Evolutionary conservation across 1,284 basidiomycete genomes (phyloP), one percentile per base, ranked within the genome.

Genomic region (Singerocomus rubriflavus): DNA sequence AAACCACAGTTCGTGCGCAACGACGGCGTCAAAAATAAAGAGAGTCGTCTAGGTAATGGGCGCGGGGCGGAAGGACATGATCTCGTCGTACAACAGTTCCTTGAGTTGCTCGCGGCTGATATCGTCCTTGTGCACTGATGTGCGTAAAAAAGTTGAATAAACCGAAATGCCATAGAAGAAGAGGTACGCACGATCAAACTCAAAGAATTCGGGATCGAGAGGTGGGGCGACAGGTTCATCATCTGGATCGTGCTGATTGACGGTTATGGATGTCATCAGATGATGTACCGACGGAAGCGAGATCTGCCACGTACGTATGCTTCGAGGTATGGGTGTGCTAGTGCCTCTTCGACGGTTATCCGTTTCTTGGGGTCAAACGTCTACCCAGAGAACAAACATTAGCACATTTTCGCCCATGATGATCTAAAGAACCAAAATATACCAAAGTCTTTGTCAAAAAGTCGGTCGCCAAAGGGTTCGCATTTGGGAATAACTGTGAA

Each of bases 321-420:
- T 66, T 93, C 91, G 16, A 97, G 77, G 66, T 95, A 96, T 4
- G 93, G 93, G 64, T 96, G 93, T 17, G 85, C 84, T 31, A 96
- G 75, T n/a, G 93, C 93, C 56, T 94, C 81, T 62, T 96, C 93
- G 42, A 93, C 90, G 0, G 91, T 93, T 67, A 93, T 85, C 35
- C 94, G 86, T 70, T 94, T 96, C 73, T 91, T 91, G 11, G 94
- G 93, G 68, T 95, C 92, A 70, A 98, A 94, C 44, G 88, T 89
- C 83, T 87, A 54, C 29, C 12, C 56, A 51, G 34, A 26, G 3
- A 31, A 30, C 27, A 4, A 5, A 41, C 9, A 26, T 44, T 25
- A 54, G 44, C 21, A 21, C 30, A 44, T 56, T 50, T 31, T 44
- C 38, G 25, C 8, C 14, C 6, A 13, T 35, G 27, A 21, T 21